Evolutionary conservation across 768 basidiomycete genomes (phyloP).

Genomic region (Tylopilus sp.): DNA sequence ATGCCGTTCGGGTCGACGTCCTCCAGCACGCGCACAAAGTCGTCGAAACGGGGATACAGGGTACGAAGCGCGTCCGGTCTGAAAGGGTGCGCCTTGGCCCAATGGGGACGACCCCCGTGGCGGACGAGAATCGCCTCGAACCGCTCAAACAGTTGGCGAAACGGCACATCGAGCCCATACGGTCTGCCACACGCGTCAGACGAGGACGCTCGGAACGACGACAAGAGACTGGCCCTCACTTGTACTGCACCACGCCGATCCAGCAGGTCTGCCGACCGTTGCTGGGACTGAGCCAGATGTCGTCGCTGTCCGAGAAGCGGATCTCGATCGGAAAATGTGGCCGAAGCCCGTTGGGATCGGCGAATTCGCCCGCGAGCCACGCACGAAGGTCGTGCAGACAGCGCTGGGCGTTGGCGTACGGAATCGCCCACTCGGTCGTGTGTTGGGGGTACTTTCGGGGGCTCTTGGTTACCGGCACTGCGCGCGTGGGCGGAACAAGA

Average conservation of each 20-base stretch:
- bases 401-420: slow-evolving; percentile 58
- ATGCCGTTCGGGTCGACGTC: slow-evolving; percentile 70
- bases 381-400: slow-evolving; percentile 69
- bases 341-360: slow-evolving; percentile 68
- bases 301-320: slow-evolving; percentile 81
- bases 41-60: slow-evolving; percentile 80
- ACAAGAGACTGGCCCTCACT: slow-evolving; percentile 49
- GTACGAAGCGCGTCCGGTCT: slow-evolving; percentile 57
- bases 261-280: slow-evolving; percentile 77
- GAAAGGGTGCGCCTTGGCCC: slow-evolving; percentile 89
- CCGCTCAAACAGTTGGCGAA: slow-evolving; percentile 68
- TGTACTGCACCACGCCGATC: slow-evolving; percentile 98
- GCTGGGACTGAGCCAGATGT: slow-evolving; percentile 93
- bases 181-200: slow-evolving; percentile 50
- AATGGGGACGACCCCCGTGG: slow-evolving; percentile 86
- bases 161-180: slow-evolving; percentile 80
- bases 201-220: not conserved
- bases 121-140: slow-evolving; percentile 70
- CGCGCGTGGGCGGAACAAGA: not conserved
- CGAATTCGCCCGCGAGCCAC: slow-evolving; percentile 68
- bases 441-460: slow-evolving; percentile 69
- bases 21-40: slow-evolving; percentile 65
- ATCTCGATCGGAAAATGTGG: slow-evolving; percentile 94
- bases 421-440: slow-evolving; percentile 94
- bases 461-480: slow-evolving; percentile 1